Conservation (phyloP, 179 eudicot species). For the Patellifolia procumbens region DNA sequence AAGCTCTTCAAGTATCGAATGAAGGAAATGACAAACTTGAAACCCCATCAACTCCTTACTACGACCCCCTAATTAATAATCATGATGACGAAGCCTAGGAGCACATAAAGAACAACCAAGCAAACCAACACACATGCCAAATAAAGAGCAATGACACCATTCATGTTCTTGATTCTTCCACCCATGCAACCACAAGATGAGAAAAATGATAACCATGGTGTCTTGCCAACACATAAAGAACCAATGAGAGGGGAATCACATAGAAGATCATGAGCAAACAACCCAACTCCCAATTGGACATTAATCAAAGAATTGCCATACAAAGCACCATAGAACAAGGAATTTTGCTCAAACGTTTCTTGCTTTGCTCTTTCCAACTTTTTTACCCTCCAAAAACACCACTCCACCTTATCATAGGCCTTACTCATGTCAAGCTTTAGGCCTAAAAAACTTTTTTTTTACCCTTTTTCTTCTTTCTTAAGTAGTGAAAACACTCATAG, state of each 20-base stretch:
- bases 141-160: background rate
- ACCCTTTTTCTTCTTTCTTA: too few relatives aligned
- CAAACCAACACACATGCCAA: background rate
- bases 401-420: too few relatives aligned
- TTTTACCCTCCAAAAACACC: too few relatives aligned
- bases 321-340: background rate
- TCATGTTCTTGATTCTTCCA: background rate
- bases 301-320: background rate
- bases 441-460: too few relatives aligned
- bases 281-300: background rate
- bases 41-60: background rate
- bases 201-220: background rate
- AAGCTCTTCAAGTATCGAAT: too few relatives aligned
- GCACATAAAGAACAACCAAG: background rate
- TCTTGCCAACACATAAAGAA: background rate
- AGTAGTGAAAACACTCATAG: too few relatives aligned
- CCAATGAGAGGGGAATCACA: background rate
- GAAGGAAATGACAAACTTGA: too few relatives aligned
- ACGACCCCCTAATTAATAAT: background rate
- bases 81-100: background rate
- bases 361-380: background rate
- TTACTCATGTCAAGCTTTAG: too few relatives aligned
- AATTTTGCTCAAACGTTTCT: background rate
- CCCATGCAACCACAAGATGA: background rate
- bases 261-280: background rate